Percentiles rank a stretch among this genome's conserved stretches.
These are phyloP conservation scores for Pyricularia grisea DNA, from an alignment of 2,329 filamentous ascomycete species.

Conservation along the genomic window DNA sequence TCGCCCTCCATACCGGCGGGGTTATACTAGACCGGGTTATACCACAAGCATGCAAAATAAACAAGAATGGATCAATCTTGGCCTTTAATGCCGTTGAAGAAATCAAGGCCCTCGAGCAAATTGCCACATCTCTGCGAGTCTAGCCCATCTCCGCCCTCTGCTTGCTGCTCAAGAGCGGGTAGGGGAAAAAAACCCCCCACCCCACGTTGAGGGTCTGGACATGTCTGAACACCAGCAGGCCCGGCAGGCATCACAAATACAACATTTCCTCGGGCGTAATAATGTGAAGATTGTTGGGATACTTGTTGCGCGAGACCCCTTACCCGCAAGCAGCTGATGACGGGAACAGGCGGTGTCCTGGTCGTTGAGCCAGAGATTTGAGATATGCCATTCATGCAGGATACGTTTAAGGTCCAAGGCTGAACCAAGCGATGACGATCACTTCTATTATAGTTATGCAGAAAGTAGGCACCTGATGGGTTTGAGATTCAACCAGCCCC, in stretches of 20 bases:
- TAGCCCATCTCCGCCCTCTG: neutral
- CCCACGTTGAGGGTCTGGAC: neutral
- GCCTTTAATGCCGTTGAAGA: neutral
- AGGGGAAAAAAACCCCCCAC: neutral
- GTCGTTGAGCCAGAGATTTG: neutral
- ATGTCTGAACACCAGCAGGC: neutral
- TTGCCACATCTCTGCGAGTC: neutral
- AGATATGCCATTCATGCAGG: neutral
- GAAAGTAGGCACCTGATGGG: neutral
- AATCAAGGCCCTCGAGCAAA: neutral
- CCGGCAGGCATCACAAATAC: neutral
- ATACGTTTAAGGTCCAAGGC: neutral
- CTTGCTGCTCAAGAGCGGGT: neutral
- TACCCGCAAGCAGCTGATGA: neutral
- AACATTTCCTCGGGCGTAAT: neutral
- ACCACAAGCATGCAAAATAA: neutral
- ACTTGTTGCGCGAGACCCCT: neutral
- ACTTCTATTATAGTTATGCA: neutral
- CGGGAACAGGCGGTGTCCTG: neutral
- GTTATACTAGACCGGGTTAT: neutral
- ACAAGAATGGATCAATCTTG: neutral
- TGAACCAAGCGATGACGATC: neutral
- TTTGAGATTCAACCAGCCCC: neutral
- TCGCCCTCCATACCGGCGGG: neutral
- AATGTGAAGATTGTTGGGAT: neutral